Evolutionary conservation across 2,329 filamentous ascomycete species (phyloP).

Genomic region (Trichoderma guizhouense): DNA sequence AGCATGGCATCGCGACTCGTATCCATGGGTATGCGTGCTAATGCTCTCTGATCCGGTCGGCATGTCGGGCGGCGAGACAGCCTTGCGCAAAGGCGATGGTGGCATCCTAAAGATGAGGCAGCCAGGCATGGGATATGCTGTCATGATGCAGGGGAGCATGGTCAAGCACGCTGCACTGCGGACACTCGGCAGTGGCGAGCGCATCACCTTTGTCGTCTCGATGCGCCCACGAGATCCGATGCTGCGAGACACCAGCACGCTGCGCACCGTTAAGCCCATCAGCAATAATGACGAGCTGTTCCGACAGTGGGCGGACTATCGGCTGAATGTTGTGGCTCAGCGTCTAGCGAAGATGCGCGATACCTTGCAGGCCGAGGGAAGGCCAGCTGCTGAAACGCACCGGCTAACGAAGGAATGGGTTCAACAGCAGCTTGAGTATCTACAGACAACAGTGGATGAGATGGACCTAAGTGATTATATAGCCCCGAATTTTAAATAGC

Average conservation of each 20-base stretch:
- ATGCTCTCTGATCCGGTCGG: slow-evolving; percentile 47
- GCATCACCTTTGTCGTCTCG: slow-evolving; percentile 46
- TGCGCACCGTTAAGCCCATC: slow-evolving; percentile 26
- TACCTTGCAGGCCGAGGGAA: slow-evolving; percentile 25
- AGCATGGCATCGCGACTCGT: slow-evolving; percentile 50
- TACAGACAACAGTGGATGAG: slow-evolving; percentile 30
- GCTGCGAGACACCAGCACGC: slow-evolving; percentile 40
- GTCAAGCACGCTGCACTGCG: slow-evolving; percentile 43
- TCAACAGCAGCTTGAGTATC: slow-evolving; percentile 30
- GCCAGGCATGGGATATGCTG: slow-evolving; percentile 35
- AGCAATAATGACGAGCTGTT: slow-evolving; percentile 29
- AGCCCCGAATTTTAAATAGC: slow-evolving; percentile 9
- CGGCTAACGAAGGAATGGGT: slow-evolving; percentile 28
- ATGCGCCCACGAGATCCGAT: slow-evolving; percentile 40
- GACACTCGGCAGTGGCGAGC: slow-evolving; percentile 40
- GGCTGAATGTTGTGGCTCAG: slow-evolving; percentile 26
- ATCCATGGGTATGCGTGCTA: slow-evolving; percentile 50
- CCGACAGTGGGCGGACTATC: slow-evolving; percentile 30
- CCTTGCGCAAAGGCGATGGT: slow-evolving; percentile 26
- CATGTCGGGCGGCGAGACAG: slow-evolving; percentile 44
- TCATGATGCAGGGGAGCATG: slow-evolving; percentile 45
- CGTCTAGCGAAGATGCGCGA: slow-evolving; percentile 21
- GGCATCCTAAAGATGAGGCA: slow-evolving; percentile 27
- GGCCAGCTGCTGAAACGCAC: slow-evolving; percentile 23
- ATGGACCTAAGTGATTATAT: slow-evolving; percentile 23